Evolutionary conservation across 108 stramenopile species (phyloP).

Genomic region (Seminavis robusta): DNA sequence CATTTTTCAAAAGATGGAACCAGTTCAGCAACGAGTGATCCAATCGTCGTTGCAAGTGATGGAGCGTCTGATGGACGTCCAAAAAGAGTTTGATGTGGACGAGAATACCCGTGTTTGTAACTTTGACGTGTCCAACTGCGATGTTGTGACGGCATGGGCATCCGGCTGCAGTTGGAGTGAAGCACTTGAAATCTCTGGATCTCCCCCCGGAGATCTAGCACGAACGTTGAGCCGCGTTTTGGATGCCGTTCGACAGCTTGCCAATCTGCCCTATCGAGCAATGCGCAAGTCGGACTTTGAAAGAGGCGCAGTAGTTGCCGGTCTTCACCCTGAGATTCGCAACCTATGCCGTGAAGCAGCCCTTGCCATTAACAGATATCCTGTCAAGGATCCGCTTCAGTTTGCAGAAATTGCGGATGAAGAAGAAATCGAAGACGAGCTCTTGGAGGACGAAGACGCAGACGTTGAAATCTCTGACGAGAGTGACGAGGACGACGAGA

Average conservation of each 20-base stretch:
- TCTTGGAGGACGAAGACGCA: constrained; percentile 2
- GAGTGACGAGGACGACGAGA: constrained; percentile 3
- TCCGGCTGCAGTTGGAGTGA: constrained; percentile 75
- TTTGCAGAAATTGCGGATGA: constrained; percentile 55
- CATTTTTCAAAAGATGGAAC: constrained; percentile 49
- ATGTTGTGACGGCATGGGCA: constrained; percentile 81
- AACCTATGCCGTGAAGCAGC: constrained; percentile 67
- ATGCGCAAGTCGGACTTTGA: constrained; percentile 40
- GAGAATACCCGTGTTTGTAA: constrained; percentile 50
- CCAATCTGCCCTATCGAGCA: constrained; percentile 56
- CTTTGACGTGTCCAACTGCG: constrained; percentile 54
- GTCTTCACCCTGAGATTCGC: constrained; percentile 67
- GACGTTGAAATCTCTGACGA: not conserved
- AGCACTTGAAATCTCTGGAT: constrained; percentile 65
- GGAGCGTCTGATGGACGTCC: constrained; percentile 72
- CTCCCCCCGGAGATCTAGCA: constrained; percentile 73
- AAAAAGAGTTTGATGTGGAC: constrained; percentile 49
- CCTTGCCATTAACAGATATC: constrained; percentile 67
- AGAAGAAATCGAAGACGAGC: constrained; percentile 21
- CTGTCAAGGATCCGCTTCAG: constrained; percentile 77
- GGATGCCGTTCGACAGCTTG: constrained; percentile 78
- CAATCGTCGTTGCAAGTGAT: constrained; percentile 55
- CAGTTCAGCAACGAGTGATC: constrained; percentile 61
- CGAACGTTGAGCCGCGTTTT: constrained; percentile 66
- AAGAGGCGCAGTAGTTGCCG: constrained; percentile 21